Percentiles rank a stretch among this genome's conserved stretches.
phyloP scores from a whole-genome alignment of 1,284 basidiomycete species.

The Malassezia obtusa region DNA sequence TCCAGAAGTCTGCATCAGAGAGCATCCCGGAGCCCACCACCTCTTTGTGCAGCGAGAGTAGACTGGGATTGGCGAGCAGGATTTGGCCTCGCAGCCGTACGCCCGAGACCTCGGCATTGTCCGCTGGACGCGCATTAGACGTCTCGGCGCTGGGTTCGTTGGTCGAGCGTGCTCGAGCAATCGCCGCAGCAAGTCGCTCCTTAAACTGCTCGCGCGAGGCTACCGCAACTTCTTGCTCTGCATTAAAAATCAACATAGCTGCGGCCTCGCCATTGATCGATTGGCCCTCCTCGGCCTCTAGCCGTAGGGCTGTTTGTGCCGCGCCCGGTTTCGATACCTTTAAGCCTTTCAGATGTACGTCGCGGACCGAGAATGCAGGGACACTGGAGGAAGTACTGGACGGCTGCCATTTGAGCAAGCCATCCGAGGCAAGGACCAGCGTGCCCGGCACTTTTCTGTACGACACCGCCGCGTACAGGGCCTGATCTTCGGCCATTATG shows the following conservation, averaged over 20 bases:
- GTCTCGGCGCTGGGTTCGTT: not conserved
- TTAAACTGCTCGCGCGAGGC: constrained; percentile 33
- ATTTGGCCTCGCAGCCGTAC: constrained; percentile 37
- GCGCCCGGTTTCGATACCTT: constrained; percentile 32
- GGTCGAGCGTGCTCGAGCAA: constrained; percentile 12
- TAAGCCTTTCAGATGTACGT: constrained; percentile 25
- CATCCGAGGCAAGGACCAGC: constrained; percentile 18
- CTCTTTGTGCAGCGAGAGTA: constrained; percentile 38
- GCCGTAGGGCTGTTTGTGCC: constrained; percentile 30
- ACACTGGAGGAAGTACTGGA: constrained; percentile 23
- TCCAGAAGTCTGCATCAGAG: constrained; percentile 44
- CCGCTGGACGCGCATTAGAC: not conserved
- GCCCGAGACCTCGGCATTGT: constrained; percentile 18
- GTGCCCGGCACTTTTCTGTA: constrained; percentile 33
- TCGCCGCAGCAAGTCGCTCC: constrained; percentile 25
- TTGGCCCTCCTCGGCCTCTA: constrained; percentile 23
- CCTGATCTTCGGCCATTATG: constrained; percentile 1
- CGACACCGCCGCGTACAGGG: constrained; percentile 17
- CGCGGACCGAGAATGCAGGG: constrained; percentile 19
- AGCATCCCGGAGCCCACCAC: constrained; percentile 34
- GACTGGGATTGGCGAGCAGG: constrained; percentile 31
- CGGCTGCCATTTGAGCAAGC: constrained; percentile 24
- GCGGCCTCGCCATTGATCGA: constrained; percentile 23
- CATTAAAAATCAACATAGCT: constrained; percentile 29
- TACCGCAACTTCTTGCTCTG: constrained; percentile 23